Percentiles rank a stretch among this genome's conserved stretches.
Evolutionary conservation across 2,329 filamentous ascomycete genomes (phyloP).

Genomic region (Xylariales sp.): DNA sequence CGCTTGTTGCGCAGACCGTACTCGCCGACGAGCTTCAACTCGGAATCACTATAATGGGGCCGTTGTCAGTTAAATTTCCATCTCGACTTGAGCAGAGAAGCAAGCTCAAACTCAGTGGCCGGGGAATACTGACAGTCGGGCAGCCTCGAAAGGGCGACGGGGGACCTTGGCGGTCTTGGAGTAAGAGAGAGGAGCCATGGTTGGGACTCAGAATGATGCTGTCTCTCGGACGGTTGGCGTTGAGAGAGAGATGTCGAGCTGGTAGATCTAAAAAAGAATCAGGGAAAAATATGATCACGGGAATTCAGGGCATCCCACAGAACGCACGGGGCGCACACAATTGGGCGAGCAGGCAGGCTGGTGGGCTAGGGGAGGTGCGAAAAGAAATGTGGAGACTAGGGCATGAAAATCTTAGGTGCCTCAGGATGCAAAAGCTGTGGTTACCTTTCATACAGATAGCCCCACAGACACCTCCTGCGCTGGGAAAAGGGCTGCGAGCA

Average conservation of each 20-base stretch:
- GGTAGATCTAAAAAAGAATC: too few species aligned
- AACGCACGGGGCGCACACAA: too few species aligned
- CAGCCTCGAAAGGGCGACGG: conserved; percentile 97
- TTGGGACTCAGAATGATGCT: conserved; percentile 17
- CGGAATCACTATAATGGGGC: conserved; percentile 75
- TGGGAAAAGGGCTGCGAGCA: not conserved
- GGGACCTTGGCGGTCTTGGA: conserved; percentile 99
- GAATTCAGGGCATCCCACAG: too few species aligned
- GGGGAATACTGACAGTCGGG: conserved; percentile 95
- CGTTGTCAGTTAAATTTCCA: conserved; percentile 69
- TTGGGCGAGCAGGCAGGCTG: too few species aligned
- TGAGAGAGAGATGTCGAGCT: conserved; percentile 5
- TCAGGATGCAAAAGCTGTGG: too few species aligned
- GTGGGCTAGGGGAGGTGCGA: not conserved
- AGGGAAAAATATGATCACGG: too few species aligned
- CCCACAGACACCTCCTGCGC: too few species aligned
- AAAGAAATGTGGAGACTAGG: conserved; percentile 2
- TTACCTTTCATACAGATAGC: too few species aligned
- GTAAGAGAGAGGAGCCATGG: conserved; percentile 64
- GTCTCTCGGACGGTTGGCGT: conserved; percentile 6
- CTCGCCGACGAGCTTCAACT: conserved; percentile 99
- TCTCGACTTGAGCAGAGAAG: conserved; percentile 89
- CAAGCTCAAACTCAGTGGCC: conserved; percentile 99
- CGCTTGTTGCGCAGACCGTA: conserved; percentile 99
- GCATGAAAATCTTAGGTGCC: conserved; percentile 9